phyloP scores from a whole-genome alignment of 2,329 filamentous ascomycete genomes.

The Emmonsia crescens region DNA sequence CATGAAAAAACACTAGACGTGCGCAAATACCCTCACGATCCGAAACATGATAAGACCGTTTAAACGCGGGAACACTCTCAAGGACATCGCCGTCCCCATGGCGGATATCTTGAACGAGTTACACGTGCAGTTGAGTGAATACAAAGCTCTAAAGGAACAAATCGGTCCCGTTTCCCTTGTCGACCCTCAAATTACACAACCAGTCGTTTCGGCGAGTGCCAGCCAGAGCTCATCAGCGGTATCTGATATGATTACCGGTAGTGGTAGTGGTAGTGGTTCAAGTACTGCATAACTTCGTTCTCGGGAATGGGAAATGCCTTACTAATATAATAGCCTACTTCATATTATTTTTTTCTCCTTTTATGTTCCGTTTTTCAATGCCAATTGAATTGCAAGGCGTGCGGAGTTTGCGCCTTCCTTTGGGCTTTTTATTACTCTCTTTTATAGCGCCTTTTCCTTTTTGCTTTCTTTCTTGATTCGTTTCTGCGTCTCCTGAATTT shows the following conservation, averaged over 20 bases:
- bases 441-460: background rate
- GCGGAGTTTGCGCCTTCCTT: background rate
- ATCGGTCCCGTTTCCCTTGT: conserved; percentile 12
- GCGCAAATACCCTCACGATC: conserved; percentile 65
- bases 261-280: background rate
- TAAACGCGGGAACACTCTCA: conserved; percentile 49
- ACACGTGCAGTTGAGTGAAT: conserved; percentile 32
- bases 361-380: background rate
- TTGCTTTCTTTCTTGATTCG: background rate
- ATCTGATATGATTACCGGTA: background rate
- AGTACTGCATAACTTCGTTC: background rate
- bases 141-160: conserved; percentile 31
- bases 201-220: background rate
- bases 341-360: background rate
- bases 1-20: conserved; percentile 48
- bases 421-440: background rate
- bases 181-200: background rate
- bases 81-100: conserved; percentile 70
- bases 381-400: background rate
- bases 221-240: background rate
- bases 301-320: background rate
- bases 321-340: background rate
- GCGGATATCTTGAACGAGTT: conserved; percentile 44
- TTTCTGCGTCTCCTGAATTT: background rate
- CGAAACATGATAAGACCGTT: conserved; percentile 69